Conservation (phyloP, 352 stramenopile genomes). For the Blastocystis sp. region DNA sequence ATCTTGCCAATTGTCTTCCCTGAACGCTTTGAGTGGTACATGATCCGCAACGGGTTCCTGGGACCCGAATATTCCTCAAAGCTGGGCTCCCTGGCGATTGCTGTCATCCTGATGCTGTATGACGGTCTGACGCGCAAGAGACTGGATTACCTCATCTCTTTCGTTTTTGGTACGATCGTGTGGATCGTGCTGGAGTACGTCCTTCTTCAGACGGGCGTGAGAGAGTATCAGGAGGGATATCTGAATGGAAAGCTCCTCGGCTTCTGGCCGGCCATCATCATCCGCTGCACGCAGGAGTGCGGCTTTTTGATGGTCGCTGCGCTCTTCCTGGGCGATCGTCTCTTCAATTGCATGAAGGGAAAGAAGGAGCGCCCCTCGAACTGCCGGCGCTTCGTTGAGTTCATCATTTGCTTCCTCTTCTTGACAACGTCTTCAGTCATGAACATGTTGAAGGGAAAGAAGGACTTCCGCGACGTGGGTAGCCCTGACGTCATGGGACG, state of each 20-base stretch:
- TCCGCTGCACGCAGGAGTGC: conserved; percentile 40
- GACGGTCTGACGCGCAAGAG: conserved; percentile 28
- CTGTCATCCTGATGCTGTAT: not conserved
- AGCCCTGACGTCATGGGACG: conserved; percentile 19
- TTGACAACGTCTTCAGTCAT: not conserved
- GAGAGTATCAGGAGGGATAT: conserved; percentile 44
- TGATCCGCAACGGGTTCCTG: conserved; percentile 37
- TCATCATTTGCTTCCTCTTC: not conserved
- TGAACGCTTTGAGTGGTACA: conserved; percentile 45
- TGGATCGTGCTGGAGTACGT: conserved; percentile 32
- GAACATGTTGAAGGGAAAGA: conserved; percentile 21
- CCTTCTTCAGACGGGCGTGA: not conserved
- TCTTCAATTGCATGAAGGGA: conserved; percentile 54
- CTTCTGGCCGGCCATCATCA: conserved; percentile 32
- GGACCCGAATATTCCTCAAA: conserved; percentile 41
- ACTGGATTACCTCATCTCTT: conserved; percentile 9
- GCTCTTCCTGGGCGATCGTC: conserved; percentile 25
- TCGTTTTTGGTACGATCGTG: conserved; percentile 23
- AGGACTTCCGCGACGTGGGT: conserved; percentile 5
- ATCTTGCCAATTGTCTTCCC: not conserved
- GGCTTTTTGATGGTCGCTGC: conserved; percentile 21
- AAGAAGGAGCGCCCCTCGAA: conserved; percentile 5
- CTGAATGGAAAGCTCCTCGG: conserved; percentile 20
- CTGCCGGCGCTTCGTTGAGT: not conserved
- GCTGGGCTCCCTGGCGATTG: not conserved